phyloP scores from a whole-genome alignment of 192 early-diverging fungal species.

The Pilaira anomala region DNA sequence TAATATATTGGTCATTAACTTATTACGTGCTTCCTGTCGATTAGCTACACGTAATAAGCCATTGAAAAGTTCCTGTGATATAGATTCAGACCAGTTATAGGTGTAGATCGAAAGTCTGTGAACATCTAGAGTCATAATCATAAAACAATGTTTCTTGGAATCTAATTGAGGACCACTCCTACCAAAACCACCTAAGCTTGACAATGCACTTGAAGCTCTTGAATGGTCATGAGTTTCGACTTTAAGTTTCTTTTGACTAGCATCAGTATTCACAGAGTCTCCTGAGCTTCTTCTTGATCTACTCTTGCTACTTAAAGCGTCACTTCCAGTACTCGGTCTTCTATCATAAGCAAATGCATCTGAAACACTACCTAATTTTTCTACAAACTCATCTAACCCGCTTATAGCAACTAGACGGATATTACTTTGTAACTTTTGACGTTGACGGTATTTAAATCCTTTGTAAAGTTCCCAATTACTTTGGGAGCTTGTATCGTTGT shows the following conservation, averaged over 20 bases:
- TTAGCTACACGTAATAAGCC: slow-evolving; percentile 41
- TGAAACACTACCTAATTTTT: slow-evolving; percentile 33
- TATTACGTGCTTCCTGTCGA: slow-evolving; percentile 47
- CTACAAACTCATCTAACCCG: slow-evolving; percentile 46
- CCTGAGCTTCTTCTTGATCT: slow-evolving; percentile 16
- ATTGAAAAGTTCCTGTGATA: slow-evolving; percentile 43
- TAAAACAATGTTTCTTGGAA: slow-evolving; percentile 40
- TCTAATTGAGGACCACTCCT: slow-evolving; percentile 13
- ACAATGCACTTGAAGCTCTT: slow-evolving; percentile 5
- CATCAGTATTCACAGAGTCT: slow-evolving; percentile 9
- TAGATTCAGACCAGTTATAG: slow-evolving; percentile 49
- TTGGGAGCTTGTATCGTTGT: background rate
- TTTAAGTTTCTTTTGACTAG: background rate
- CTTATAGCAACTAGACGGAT: slow-evolving; percentile 45
- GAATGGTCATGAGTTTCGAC: slow-evolving; percentile 14
- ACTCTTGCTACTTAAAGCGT: slow-evolving; percentile 18
- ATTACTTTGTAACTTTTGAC: slow-evolving; percentile 24
- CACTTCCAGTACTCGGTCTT: slow-evolving; percentile 41
- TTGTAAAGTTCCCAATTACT: slow-evolving; percentile 23
- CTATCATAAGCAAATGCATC: slow-evolving; percentile 27
- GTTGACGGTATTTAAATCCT: slow-evolving; percentile 1
- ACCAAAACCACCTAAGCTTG: background rate
- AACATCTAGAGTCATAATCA: slow-evolving; percentile 48
- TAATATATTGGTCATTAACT: slow-evolving; percentile 48
- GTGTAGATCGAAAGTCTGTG: slow-evolving; percentile 45